Percentiles rank a stretch among this genome's conserved stretches.
Evolutionary conservation across 2,329 filamentous ascomycete genomes (phyloP).

Genomic region (Cryoendolithus antarcticus): DNA sequence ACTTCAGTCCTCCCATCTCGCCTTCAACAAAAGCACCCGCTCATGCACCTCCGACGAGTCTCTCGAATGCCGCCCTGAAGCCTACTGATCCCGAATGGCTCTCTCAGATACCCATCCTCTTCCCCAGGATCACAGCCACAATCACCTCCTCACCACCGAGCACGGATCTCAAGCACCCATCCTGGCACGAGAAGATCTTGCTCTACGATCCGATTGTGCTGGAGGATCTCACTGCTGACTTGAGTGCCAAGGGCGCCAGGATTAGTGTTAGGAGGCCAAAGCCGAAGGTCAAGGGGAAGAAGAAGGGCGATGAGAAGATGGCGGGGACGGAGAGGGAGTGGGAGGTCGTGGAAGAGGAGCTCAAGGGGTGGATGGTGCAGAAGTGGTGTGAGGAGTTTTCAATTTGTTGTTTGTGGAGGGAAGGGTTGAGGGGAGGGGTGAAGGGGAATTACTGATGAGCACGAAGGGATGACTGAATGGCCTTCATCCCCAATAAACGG

Average conservation of each 20-base stretch:
- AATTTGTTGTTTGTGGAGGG: constrained; percentile 68
- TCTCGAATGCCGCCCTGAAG: constrained; percentile 10
- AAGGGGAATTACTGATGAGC: constrained; percentile 17
- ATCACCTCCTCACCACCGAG: constrained; percentile 33
- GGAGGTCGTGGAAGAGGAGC: constrained; percentile 15
- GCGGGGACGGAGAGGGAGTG: constrained; percentile 49
- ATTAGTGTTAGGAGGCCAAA: constrained; percentile 9
- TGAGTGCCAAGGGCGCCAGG: constrained; percentile 43
- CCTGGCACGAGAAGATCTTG: constrained; percentile 86
- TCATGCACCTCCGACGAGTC: neutral
- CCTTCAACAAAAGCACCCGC: constrained; percentile 5
- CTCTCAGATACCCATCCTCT: constrained; percentile 27
- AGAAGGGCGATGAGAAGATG: constrained; percentile 9
- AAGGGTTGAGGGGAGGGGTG: constrained; percentile 28
- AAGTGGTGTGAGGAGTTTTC: constrained; percentile 83
- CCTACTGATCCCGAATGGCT: constrained; percentile 18
- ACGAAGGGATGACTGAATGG: too few relatives aligned
- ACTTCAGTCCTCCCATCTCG: constrained; percentile 8
- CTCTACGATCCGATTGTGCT: constrained; percentile 84
- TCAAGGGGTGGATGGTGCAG: constrained; percentile 53
- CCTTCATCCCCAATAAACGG: too few relatives aligned
- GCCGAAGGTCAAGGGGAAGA: constrained; percentile 29
- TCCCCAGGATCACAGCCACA: constrained; percentile 35
- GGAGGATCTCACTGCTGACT: constrained; percentile 71
- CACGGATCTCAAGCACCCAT: constrained; percentile 34